Conservation (phyloP, 768 basidiomycete species). For the Rhizopogon salebrosus region DNA sequence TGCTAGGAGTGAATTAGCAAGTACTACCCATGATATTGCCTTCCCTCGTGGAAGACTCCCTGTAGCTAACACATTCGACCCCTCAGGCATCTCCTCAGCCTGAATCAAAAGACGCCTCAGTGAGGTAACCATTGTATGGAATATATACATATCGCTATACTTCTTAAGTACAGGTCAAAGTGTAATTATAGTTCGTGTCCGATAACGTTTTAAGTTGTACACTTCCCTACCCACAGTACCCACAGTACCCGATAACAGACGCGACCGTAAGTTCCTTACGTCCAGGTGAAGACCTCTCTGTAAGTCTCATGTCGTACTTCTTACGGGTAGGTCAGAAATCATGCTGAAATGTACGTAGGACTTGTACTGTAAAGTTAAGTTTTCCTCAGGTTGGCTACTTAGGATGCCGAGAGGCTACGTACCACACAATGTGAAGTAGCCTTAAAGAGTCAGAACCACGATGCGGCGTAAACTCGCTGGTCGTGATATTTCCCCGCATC, state of each 20-base stretch:
- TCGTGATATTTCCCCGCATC: slow-evolving; percentile 12
- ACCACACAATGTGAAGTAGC: not conserved
- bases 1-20: not conserved
- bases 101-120: not conserved
- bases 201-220: not conserved
- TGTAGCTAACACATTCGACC: not conserved
- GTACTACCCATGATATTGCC: not conserved
- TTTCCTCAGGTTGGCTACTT: not conserved
- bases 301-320: not conserved
- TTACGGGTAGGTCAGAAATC: not conserved
- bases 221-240: not conserved
- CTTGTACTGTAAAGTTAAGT: not conserved
- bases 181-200: not conserved
- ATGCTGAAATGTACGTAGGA: not conserved
- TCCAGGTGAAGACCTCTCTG: not conserved
- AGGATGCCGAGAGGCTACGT: not conserved
- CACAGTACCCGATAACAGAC: not conserved
- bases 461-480: not conserved
- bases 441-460: not conserved
- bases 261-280: not conserved
- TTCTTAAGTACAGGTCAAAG: not conserved
- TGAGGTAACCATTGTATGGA: not conserved
- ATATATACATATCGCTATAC: not conserved
- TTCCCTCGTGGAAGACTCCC: not conserved
- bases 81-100: not conserved